A percentile compares a stretch with the other conserved stretches of the same genome.
These are phyloP conservation scores for Lepiota venenata DNA, from an alignment of 768 basidiomycete genomes.

Conservation along the genomic window DNA sequence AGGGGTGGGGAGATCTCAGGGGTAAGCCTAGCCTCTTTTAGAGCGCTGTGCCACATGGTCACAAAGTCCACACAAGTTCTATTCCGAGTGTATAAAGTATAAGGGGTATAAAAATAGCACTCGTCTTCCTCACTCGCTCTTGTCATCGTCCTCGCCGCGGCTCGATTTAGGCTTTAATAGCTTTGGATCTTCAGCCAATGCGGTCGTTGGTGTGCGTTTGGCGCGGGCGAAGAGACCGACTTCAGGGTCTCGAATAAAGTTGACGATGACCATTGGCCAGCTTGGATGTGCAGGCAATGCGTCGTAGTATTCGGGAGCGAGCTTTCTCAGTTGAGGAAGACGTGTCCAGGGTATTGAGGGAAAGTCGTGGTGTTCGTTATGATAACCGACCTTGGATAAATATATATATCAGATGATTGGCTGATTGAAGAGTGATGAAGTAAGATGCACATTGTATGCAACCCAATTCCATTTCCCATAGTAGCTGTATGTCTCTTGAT, in stretches of 20 bases:
- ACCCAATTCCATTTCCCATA: slow-evolving; percentile 89
- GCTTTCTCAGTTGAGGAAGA: slow-evolving; percentile 72
- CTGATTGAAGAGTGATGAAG: slow-evolving; percentile 1
- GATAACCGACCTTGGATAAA: slow-evolving; percentile 90
- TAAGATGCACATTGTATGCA: slow-evolving; percentile 81
- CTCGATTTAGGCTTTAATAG: background rate
- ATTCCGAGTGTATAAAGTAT: too few species aligned
- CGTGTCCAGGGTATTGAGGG: slow-evolving; percentile 96
- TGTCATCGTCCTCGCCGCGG: slow-evolving; percentile 20
- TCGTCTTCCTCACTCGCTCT: slow-evolving; percentile 17
- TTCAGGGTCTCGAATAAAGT: slow-evolving; percentile 88
- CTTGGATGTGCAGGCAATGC: slow-evolving; percentile 81
- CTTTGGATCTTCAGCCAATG: background rate
- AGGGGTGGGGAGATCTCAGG: too few species aligned
- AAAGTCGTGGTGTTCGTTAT: slow-evolving; percentile 99
- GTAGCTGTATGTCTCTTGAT: slow-evolving; percentile 96
- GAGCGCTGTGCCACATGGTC: too few species aligned
- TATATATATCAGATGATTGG: slow-evolving; percentile 7
- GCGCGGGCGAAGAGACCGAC: slow-evolving; percentile 88
- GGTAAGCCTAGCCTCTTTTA: too few species aligned
- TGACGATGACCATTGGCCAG: slow-evolving; percentile 93
- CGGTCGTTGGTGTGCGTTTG: slow-evolving; percentile 51
- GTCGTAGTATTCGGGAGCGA: slow-evolving; percentile 94
- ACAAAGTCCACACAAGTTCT: too few species aligned
- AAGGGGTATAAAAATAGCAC: too few species aligned